phyloP scores from a whole-genome alignment of 1,284 basidiomycete species.

The Puccinia polysora region DNA sequence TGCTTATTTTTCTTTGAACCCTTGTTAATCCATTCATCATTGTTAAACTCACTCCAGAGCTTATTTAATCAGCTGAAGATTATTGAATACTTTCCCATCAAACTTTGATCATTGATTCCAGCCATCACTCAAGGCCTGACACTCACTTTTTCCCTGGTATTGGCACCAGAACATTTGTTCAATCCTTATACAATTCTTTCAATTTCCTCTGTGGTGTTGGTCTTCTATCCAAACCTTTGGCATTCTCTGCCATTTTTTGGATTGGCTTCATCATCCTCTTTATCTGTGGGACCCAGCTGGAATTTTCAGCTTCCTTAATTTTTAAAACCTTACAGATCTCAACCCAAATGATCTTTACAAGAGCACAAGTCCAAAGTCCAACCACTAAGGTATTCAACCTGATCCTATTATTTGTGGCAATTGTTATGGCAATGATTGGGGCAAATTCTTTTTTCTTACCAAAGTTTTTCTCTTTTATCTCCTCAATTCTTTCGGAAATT shows the following conservation, averaged over 20 bases:
- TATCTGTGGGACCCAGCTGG: not conserved
- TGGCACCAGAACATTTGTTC: slow-evolving; percentile 32
- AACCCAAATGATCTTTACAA: slow-evolving; percentile 19
- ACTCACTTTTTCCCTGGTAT: not conserved
- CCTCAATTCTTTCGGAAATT: too few species aligned
- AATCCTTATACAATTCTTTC: slow-evolving; percentile 35
- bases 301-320: slow-evolving; percentile 32
- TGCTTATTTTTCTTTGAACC: not conserved
- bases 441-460: slow-evolving; percentile 25
- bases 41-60: not conserved
- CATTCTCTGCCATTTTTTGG: slow-evolving; percentile 34
- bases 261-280: slow-evolving; percentile 20
- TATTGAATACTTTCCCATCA: not conserved
- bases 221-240: slow-evolving; percentile 35
- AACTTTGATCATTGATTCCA: not conserved
- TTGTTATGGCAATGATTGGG: slow-evolving; percentile 26
- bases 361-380: not conserved
- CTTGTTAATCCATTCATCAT: slow-evolving; percentile 2
- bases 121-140: not conserved
- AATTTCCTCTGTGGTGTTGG: slow-evolving; percentile 34
- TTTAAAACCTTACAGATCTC: slow-evolving; percentile 25
- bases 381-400: slow-evolving; percentile 3
- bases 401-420: slow-evolving; percentile 5
- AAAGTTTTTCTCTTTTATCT: too few species aligned
- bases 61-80: not conserved